These are phyloP conservation scores for Sequoia sempervirens DNA, from an alignment of 75 land plant species.

Conservation along the genomic window DNA sequence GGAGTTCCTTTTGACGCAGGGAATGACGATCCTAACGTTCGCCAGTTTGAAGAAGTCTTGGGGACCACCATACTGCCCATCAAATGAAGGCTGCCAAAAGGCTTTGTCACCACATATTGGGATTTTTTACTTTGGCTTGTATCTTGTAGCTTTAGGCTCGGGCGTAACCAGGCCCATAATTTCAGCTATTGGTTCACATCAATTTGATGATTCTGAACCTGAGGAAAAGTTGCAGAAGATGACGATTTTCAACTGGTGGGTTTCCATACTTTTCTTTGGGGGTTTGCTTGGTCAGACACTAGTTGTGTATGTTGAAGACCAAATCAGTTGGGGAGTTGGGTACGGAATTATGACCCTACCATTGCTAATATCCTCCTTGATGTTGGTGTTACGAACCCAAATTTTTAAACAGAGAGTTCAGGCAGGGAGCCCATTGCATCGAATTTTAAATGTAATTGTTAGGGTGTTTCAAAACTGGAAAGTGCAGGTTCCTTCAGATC, in stretches of 20 bases:
- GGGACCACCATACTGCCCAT: conserved; percentile 12
- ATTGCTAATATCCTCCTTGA: conserved; percentile 35
- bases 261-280: conserved; percentile 56
- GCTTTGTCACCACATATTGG: conserved; percentile 35
- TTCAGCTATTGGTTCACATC: conserved; percentile 80
- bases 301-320: conserved; percentile 55
- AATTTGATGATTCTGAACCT: conserved; percentile 67
- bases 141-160: conserved; percentile 57
- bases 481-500: conserved; percentile 32
- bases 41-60: conserved; percentile 22
- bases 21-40: conserved; percentile 29
- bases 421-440: conserved; percentile 64
- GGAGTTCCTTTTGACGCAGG: conserved; percentile 22
- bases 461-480: conserved; percentile 46
- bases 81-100: conserved; percentile 19
- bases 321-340: conserved; percentile 65
- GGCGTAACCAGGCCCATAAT: conserved; percentile 79
- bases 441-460: conserved; percentile 56
- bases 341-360: conserved; percentile 43
- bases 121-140: conserved; percentile 51
- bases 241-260: conserved; percentile 79
- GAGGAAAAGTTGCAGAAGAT: conserved; percentile 55
- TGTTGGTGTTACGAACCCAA: conserved; percentile 65
- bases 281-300: conserved; percentile 14
- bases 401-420: conserved; percentile 62